Evolutionary conservation across 1,284 basidiomycete species (phyloP).

Genomic region (Boletus smithii): DNA sequence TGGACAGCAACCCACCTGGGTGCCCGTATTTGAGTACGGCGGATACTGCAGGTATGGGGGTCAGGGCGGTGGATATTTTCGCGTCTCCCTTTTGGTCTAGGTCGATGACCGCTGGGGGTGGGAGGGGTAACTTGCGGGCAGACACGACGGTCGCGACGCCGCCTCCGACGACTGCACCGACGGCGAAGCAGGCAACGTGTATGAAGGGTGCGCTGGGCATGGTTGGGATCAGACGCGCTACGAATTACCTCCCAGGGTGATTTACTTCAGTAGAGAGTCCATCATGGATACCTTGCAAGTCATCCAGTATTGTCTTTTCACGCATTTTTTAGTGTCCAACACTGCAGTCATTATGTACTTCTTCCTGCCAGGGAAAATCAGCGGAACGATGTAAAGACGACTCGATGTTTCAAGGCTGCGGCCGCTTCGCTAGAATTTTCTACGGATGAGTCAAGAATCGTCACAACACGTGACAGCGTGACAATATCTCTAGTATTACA

Average conservation of each 20-base stretch:
- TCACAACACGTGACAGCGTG: background rate
- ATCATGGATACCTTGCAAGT: no score
- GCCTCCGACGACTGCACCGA: conserved; percentile 68
- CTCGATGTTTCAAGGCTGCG: no score
- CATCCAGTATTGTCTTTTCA: no score
- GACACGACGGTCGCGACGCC: conserved; percentile 53
- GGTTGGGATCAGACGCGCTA: no score
- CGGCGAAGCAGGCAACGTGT: conserved; percentile 68
- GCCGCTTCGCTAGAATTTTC: background rate
- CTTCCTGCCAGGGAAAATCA: no score
- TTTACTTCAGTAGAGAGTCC: no score
- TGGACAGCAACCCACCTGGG: conserved; percentile 61
- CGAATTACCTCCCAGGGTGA: no score
- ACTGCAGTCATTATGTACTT: no score
- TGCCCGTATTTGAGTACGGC: conserved; percentile 69
- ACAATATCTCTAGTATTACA: background rate
- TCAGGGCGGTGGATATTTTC: conserved; percentile 24
- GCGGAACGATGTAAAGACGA: no score
- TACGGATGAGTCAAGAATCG: background rate
- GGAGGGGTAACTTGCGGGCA: conserved; percentile 24
- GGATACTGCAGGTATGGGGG: conserved; percentile 21
- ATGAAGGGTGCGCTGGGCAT: conserved; percentile 49
- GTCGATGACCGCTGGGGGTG: conserved; percentile 36
- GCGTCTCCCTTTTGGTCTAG: conserved; percentile 38
- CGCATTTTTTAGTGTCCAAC: no score